These are phyloP conservation scores for Yamadazyma diospyri DNA, from an alignment of 1,139 yeast species.

Conservation along the genomic window DNA sequence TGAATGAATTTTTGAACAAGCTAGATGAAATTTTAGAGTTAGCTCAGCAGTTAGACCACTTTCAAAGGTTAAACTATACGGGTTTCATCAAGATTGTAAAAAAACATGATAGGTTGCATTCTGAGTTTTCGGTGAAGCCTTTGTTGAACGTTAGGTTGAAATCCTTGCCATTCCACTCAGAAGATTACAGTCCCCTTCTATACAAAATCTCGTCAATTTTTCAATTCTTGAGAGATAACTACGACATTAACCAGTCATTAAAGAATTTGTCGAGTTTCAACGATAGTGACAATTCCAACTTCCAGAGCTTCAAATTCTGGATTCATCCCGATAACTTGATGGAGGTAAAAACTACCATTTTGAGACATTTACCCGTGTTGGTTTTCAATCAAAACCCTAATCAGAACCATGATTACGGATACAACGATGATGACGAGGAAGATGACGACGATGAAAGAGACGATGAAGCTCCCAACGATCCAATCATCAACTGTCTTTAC, in stretches of 20 bases:
- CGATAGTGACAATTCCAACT: slow-evolving; percentile 51
- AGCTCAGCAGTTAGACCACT: slow-evolving; percentile 85
- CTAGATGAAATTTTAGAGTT: slow-evolving; percentile 71
- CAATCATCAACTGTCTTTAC: slow-evolving; percentile 80
- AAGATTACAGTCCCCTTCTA: slow-evolving; percentile 88
- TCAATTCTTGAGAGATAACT: slow-evolving; percentile 74
- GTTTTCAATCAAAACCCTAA: slow-evolving; percentile 56
- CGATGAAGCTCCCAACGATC: slow-evolving; percentile 47
- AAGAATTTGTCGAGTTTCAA: slow-evolving; percentile 46
- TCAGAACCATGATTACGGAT: slow-evolving; percentile 30
- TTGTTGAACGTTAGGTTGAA: slow-evolving; percentile 82
- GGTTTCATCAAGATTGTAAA: slow-evolving; percentile 93
- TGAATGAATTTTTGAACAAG: slow-evolving; percentile 53
- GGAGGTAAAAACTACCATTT: slow-evolving; percentile 93
- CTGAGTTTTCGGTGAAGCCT: slow-evolving; percentile 83
- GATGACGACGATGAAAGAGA: slow-evolving; percentile 22
- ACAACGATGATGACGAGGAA: slow-evolving; percentile 34
- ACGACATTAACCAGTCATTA: slow-evolving; percentile 37
- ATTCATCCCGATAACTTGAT: slow-evolving; percentile 91
- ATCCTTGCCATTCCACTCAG: slow-evolving; percentile 87
- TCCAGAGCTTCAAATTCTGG: slow-evolving; percentile 88
- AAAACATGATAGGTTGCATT: slow-evolving; percentile 90
- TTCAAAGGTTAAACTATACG: slow-evolving; percentile 87
- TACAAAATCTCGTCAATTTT: slow-evolving; percentile 80
- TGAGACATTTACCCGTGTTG: slow-evolving; percentile 89